Conservation (phyloP, 2,329 filamentous ascomycete species). For the Colletotrichum sp. region DNA sequence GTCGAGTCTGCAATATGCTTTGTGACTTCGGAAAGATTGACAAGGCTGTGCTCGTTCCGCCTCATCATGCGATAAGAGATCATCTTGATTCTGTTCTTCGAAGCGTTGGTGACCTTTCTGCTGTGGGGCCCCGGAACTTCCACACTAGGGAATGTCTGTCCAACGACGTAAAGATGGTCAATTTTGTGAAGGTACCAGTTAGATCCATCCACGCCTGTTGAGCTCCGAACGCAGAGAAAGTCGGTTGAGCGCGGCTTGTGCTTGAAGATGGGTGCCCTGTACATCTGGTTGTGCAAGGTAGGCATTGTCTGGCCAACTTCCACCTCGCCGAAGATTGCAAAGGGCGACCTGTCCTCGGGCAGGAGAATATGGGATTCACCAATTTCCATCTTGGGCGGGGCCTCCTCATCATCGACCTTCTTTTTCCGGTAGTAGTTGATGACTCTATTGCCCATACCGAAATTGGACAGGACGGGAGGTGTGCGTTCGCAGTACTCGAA, state of each 20-base stretch:
- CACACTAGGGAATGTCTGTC: slow-evolving; percentile 89
- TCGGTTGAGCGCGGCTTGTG: slow-evolving; percentile 80
- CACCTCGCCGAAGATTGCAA: slow-evolving; percentile 92
- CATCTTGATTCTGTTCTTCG: slow-evolving; percentile 96
- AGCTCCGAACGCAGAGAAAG: slow-evolving; percentile 85
- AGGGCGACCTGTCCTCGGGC: slow-evolving; percentile 94
- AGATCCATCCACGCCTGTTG: slow-evolving; percentile 78
- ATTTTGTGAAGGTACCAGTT: slow-evolving; percentile 87
- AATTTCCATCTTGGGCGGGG: slow-evolving; percentile 80
- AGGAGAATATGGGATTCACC: slow-evolving; percentile 89
- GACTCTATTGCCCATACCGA: slow-evolving; percentile 94
- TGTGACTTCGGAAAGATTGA: slow-evolving; percentile 84
- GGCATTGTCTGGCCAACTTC: slow-evolving; percentile 89
- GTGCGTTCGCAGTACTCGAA: slow-evolving; percentile 97
- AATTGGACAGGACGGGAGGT: slow-evolving; percentile 90
- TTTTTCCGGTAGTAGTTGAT: slow-evolving; percentile 97
- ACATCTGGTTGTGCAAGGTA: slow-evolving; percentile 95
- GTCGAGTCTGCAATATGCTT: slow-evolving; percentile 91
- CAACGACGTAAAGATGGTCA: slow-evolving; percentile 88
- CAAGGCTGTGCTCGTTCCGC: slow-evolving; percentile 71
- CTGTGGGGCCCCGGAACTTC: slow-evolving; percentile 95
- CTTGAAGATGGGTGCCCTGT: slow-evolving; percentile 89
- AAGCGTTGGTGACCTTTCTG: slow-evolving; percentile 93
- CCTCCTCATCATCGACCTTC: slow-evolving; percentile 72
- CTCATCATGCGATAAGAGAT: slow-evolving; percentile 88